phyloP scores from a whole-genome alignment of 2,329 filamentous ascomycete species.

The Tricladium varicosporioides region DNA sequence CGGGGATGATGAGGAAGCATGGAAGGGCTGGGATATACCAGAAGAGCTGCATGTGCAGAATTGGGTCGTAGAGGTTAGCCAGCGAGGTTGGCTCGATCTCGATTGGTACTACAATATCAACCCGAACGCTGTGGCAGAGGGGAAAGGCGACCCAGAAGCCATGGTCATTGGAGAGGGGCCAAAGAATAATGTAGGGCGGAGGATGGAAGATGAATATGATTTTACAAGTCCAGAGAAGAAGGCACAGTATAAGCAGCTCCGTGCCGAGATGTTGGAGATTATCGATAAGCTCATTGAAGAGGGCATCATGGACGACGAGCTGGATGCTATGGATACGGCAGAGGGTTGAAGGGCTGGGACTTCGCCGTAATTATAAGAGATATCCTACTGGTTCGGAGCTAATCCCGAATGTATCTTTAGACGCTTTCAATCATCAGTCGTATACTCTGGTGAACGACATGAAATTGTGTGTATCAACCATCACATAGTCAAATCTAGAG shows the following conservation, averaged over 20 bases:
- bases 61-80: constrained; percentile 56
- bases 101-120: constrained; percentile 60
- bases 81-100: constrained; percentile 46
- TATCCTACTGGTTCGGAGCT: no score
- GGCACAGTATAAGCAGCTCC: constrained; percentile 64
- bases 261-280: constrained; percentile 53
- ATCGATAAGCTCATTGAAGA: constrained; percentile 44
- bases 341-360: no score
- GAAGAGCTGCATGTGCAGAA: constrained; percentile 56
- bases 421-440: no score
- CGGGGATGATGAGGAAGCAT: constrained; percentile 43
- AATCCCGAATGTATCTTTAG: no score
- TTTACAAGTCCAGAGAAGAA: constrained; percentile 64
- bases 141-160: background rate
- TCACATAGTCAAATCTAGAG: no score
- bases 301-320: background rate
- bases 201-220: constrained; percentile 69
- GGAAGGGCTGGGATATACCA: constrained; percentile 52
- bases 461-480: no score
- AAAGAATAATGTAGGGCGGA: background rate
- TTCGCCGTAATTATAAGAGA: no score
- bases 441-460: no score
- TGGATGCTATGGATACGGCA: no score
- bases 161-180: no score
- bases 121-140: background rate